Evolutionary conservation across 2,329 filamentous ascomycete genomes (phyloP).

Genomic region (Massarina eburnea): DNA sequence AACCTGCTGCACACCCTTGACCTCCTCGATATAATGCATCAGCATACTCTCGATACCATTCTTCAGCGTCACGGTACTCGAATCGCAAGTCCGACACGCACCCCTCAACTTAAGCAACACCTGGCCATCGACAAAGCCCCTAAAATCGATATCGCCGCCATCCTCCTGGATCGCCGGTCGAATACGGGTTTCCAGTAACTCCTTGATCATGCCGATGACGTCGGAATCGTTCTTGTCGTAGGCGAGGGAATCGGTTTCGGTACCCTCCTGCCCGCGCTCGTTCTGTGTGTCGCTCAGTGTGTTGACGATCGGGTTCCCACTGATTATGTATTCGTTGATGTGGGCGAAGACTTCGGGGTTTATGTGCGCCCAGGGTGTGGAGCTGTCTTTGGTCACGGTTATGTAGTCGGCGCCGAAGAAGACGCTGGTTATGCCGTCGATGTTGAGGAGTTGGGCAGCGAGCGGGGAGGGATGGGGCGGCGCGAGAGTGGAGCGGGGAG

Average conservation of each 20-base stretch:
- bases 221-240: conserved; percentile 92
- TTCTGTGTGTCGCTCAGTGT: conserved; percentile 61
- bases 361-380: conserved; percentile 90
- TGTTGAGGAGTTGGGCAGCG: conserved; percentile 85
- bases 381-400: conserved; percentile 86
- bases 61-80: conserved; percentile 93
- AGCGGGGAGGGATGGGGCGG: conserved; percentile 89
- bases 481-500: conserved; percentile 81
- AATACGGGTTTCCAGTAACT: conserved; percentile 91
- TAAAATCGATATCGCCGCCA: conserved; percentile 94
- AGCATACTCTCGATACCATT: conserved; percentile 98
- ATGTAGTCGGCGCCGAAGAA: conserved; percentile 97
- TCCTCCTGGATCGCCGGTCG: conserved; percentile 96
- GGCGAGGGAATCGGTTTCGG: conserved; percentile 68
- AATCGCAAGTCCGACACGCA: conserved; percentile 94
- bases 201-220: conserved; percentile 98
- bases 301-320: conserved; percentile 79
- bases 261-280: conserved; percentile 53
- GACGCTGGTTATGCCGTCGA: conserved; percentile 91
- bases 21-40: conserved; percentile 91
- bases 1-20: conserved; percentile 88
- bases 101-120: conserved; percentile 87
- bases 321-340: conserved; percentile 89
- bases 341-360: conserved; percentile 94
- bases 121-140: conserved; percentile 82